phyloP scores from a whole-genome alignment of 2,329 filamentous ascomycete species.

The Ophiosphaerella narmari region DNA sequence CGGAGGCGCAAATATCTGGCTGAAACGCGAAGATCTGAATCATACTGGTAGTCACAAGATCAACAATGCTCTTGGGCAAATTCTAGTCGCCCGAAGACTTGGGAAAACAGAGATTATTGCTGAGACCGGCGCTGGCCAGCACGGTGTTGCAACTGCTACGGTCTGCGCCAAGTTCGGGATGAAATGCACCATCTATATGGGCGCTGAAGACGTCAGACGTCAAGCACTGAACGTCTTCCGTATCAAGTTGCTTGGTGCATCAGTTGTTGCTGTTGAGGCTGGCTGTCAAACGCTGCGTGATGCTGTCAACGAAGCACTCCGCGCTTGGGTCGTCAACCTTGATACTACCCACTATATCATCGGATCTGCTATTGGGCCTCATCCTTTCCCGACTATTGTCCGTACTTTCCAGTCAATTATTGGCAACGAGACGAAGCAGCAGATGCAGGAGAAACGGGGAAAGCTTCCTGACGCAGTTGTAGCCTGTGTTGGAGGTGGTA shows the following conservation, averaged over 20 bases:
- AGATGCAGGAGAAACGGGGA: slow-evolving; percentile 82
- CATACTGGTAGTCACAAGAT: slow-evolving; percentile 99
- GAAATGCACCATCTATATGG: slow-evolving; percentile 98
- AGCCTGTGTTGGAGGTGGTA: slow-evolving; percentile 93
- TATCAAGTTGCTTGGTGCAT: slow-evolving; percentile 93
- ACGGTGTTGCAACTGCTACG: slow-evolving; percentile 95
- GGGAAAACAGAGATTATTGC: slow-evolving; percentile 98
- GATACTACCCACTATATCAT: slow-evolving; percentile 98
- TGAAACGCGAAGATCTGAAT: slow-evolving; percentile 97
- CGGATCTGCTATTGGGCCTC: slow-evolving; percentile 93
- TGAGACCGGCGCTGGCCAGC: slow-evolving; percentile 95
- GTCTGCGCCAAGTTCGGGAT: slow-evolving; percentile 98
- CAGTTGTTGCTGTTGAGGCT: slow-evolving; percentile 89
- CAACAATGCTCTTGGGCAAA: slow-evolving; percentile 95
- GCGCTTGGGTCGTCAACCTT: slow-evolving; percentile 90
- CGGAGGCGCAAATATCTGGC: slow-evolving; percentile 93
- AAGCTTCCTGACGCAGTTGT: slow-evolving; percentile 96
- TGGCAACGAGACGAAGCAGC: slow-evolving; percentile 88
- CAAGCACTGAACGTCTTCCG: slow-evolving; percentile 98
- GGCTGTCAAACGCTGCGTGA: slow-evolving; percentile 69
- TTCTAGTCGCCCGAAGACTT: slow-evolving; percentile 80
- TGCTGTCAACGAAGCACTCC: slow-evolving; percentile 91
- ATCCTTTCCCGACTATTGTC: slow-evolving; percentile 97
- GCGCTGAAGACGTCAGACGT: slow-evolving; percentile 92
- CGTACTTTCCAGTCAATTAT: slow-evolving; percentile 98